Percentiles rank a stretch among this genome's conserved stretches.
These are phyloP conservation scores for Cladobotryum protrusum DNA, from an alignment of 2,329 filamentous ascomycete genomes.

Conservation along the genomic window DNA sequence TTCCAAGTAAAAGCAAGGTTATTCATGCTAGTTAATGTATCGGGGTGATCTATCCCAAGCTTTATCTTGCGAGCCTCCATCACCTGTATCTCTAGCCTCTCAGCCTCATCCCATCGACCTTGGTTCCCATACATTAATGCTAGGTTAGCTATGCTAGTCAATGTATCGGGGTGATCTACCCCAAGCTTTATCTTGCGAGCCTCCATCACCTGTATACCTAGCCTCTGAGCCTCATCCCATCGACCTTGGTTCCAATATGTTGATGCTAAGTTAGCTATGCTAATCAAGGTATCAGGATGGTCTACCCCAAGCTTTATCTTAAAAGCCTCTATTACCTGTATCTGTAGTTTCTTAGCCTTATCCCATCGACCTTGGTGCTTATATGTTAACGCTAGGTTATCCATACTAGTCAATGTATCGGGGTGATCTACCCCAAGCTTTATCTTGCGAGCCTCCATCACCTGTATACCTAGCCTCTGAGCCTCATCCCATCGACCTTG, in stretches of 20 bases:
- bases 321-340: too few relatives aligned
- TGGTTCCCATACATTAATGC: slow-evolving; percentile 10
- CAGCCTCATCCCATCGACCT: slow-evolving; percentile 1
- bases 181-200: not conserved
- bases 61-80: not conserved
- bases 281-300: too few relatives aligned
- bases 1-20: not conserved
- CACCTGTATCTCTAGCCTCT: slow-evolving; percentile 1
- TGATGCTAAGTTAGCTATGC: not conserved
- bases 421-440: not conserved
- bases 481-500: slow-evolving; percentile 1
- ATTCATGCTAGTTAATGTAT: not conserved
- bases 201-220: not conserved
- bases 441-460: not conserved
- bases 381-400: not conserved
- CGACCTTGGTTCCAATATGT: not conserved
- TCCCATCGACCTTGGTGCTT: not conserved
- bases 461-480: not conserved
- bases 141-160: slow-evolving; percentile 8
- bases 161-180: slow-evolving; percentile 2
- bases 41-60: too few relatives aligned
- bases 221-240: not conserved
- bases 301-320: too few relatives aligned
- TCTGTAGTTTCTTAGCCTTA: not conserved
- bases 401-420: too few relatives aligned